Evolutionary conservation across 2,329 filamentous ascomycete genomes (phyloP), one percentile per base, ranked within the genome.

Genomic region (Fusarium concolor): DNA sequence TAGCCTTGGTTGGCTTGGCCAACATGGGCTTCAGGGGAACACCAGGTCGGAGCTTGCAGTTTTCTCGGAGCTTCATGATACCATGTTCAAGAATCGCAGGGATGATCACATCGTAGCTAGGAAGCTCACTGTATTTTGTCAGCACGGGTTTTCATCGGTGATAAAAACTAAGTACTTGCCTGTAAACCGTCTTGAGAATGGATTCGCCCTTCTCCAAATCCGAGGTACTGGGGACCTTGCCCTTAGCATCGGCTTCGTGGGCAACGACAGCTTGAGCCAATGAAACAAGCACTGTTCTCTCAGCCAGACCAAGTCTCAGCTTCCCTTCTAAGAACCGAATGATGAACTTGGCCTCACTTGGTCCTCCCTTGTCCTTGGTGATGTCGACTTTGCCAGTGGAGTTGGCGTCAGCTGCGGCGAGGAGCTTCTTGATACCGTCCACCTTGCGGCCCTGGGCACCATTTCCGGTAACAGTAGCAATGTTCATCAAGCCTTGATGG

Each of bases 11-110:
- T 5, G 96, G 96, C 75, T 98, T 98, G 20, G 96, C 96, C 82
- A 99, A 86, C 96, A 99, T 99, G 73, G 96, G 96, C 79, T 99
- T 99, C 60, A 99, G 84, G 1, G 96, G 96, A 17, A 99, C 92
- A 67, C 96, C 96, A 1, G 96, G 95, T 70, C 93, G 92, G 43
- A 99, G 86, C 78, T 96, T 96, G 86, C 96, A 97, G 57, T 91
- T 88, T 11, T 97, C 91, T 52, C 88, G 87, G 14, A 99, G 82
- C 37, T 94, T 90, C 81, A 91, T 88, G 65, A 99, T 92, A 18
- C 96, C 96, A 73, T 96, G 87, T 72, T 96, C 84, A 26, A 97
- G 83, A 84, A 98, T 92, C 4, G 92, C 91, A 2, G 96, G 96
- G 56, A 99, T 90, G 64, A 99, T 96, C 31, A 95, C 90, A 80